These are phyloP conservation scores for Phialemonium atrogriseum DNA, from an alignment of 2,329 filamentous ascomycete genomes.

Conservation along the genomic window DNA sequence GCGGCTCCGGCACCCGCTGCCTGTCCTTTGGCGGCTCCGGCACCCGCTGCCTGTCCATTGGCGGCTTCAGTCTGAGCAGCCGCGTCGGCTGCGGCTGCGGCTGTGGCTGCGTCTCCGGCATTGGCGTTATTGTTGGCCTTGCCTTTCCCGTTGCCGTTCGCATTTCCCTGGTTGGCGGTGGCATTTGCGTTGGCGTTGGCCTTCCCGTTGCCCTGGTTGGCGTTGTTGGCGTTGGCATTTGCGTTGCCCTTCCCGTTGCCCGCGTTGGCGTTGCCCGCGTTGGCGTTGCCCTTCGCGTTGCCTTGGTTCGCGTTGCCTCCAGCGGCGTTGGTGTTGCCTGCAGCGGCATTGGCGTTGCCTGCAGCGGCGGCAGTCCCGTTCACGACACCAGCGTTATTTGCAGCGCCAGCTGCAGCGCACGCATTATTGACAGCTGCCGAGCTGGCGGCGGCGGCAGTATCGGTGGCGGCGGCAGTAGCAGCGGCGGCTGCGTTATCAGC, in stretches of 20 bases:
- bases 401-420: background rate
- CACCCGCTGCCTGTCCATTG: no score
- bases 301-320: background rate
- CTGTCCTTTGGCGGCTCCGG: no score
- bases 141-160: background rate
- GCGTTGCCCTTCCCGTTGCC: background rate
- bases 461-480: background rate
- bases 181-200: conserved; percentile 1
- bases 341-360: background rate
- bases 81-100: background rate
- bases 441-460: background rate
- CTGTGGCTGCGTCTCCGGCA: background rate
- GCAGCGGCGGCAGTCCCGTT: conserved; percentile 2
- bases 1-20: no score
- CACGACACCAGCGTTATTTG: background rate
- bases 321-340: conserved; percentile 1
- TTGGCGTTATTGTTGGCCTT: background rate
- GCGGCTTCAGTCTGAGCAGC: background rate
- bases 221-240: background rate
- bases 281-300: background rate
- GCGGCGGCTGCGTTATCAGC: background rate
- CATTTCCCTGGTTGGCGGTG: background rate
- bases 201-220: conserved; percentile 1
- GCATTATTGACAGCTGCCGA: background rate
- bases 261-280: background rate